Base-by-base conservation (phyloP, 2,329 filamentous ascomycete genomes). In the Neonectria neomacrospora region DNA sequence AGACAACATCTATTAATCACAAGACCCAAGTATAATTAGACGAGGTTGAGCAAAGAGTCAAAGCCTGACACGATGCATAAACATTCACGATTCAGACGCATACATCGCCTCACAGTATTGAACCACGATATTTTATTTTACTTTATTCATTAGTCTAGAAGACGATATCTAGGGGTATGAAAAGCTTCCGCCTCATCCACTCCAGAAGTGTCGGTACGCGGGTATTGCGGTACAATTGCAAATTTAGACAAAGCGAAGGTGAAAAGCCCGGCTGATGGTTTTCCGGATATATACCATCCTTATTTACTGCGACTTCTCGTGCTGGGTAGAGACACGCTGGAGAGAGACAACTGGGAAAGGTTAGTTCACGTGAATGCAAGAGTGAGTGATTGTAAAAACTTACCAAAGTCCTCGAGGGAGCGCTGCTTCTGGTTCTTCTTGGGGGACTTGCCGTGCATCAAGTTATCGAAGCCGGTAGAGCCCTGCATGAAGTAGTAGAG, bases 391-490 rank as follows among this genome's bases (percentile, higher is more conserved):
- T 50, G 12, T 23, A n/a, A 26, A 37, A 63, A 85, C 90, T 87
- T 89, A 93, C 91, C 89, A 75, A 97, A 96, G 83, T 97, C 93
- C 84, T 97, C 93, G 67, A 95, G 86, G 48, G 90, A 92, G 73
- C 92, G 87, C 82, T 95, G 92, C 86, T 93, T 94, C 80, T 90
- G 86, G 81, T 88, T 90, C 80, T 90, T 89, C 86, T 94, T 93
- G 70, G 88, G 88, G 67, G 89, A 91, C 84, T 94, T 94, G 77
- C 93, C 92, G 82, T 97, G 93, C 91, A 97, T 96, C 68, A 97
- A 85, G 83, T 96, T 95, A 81, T 97, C 92, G 79, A 97, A 97
- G 67, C 90, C 90, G 66, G 86, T 81, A 74, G 89, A 93, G 78
- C 91, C 91, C 79, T 95, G 90, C 76, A 97, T 87, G 74, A 96